Base-by-base conservation (phyloP, 805 yeast species). In the Schwanniomyces vanrijiae region DNA sequence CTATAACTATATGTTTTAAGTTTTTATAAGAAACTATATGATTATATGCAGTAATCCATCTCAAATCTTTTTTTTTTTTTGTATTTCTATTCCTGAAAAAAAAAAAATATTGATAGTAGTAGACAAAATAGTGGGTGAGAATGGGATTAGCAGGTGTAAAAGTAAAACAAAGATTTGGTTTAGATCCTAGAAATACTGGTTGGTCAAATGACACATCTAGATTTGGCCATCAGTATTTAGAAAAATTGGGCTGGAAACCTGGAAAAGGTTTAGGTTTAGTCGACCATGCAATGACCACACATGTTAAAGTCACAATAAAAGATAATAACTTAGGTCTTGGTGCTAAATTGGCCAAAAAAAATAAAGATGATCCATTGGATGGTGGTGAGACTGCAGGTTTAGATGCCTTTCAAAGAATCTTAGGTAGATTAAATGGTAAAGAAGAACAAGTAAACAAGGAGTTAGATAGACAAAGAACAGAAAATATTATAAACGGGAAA, bases 161-260 rank as follows among this genome's bases (percentile, higher is more conserved):
- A 61, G 81, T 77, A 10, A 90, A 88, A 60, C 96, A 88, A 59
- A 78, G 94, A 59, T 86, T 91, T 63, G 97, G 98, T 9, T 68
- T 77, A 31, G 99, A 92, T 69, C 99, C 99, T 14, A 75, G 98
- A 60, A 92, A 92, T 60, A 91, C 97, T 1, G 80, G 83, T 51
- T 92, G 99, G 99, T 86, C 97, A 21, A 90, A 90, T 60, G 88
- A 89, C 58, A 82, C 85, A 0, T 73, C 75, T 3, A 70, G 96
- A 43, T 92, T 92, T 60, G 99, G 99, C 0, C 97, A 88, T 63
- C 81, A 86, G 58, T 90, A 90, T 65, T 65, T 92, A 49, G 82
- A 82, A 51, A 84, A 81, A 55, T 72, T 84, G 61, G 99, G 99
- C 14, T 92, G 99, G 99, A 77, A 74, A 44, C 96, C 96, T 2